These are phyloP conservation scores for Hymenoscyphus fraxineus DNA, from an alignment of 2,329 filamentous ascomycete genomes.

Conservation along the genomic window DNA sequence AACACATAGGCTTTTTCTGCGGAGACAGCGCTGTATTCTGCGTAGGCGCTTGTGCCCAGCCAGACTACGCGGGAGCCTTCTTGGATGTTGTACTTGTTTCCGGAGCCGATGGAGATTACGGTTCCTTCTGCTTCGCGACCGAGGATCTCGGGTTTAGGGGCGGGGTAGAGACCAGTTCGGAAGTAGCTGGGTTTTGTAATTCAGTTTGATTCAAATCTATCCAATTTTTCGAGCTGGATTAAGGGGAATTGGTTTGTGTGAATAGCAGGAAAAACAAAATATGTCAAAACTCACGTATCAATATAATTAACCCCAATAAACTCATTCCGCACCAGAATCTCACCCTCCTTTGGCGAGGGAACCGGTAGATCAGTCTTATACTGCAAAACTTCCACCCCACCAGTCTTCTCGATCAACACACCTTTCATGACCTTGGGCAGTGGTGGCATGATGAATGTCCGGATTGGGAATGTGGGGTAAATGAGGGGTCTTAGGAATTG, in stretches of 20 bases:
- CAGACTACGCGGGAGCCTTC: slow-evolving; percentile 70
- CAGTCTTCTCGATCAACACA: slow-evolving; percentile 67
- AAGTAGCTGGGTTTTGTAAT: slow-evolving; percentile 58
- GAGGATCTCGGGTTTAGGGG: slow-evolving; percentile 68
- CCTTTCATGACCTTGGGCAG: slow-evolving; percentile 49
- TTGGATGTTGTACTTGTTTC: slow-evolving; percentile 48
- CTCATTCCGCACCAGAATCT: slow-evolving; percentile 77
- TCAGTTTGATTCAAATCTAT: not conserved
- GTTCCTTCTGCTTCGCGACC: slow-evolving; percentile 77
- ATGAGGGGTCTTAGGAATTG: not conserved
- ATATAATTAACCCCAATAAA: slow-evolving; percentile 84
- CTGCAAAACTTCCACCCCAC: slow-evolving; percentile 69
- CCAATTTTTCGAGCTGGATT: no score
- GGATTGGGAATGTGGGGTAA: slow-evolving; percentile 4
- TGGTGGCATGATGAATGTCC: slow-evolving; percentile 1
- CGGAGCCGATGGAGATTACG: slow-evolving; percentile 57
- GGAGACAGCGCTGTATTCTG: slow-evolving; percentile 53
- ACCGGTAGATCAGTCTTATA: slow-evolving; percentile 68
- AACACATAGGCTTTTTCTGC: slow-evolving; percentile 57
- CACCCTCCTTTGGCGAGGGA: slow-evolving; percentile 60
- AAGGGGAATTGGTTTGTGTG: not conserved
- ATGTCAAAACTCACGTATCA: slow-evolving; percentile 56
- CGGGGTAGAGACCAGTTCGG: slow-evolving; percentile 78
- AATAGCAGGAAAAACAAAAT: not conserved
- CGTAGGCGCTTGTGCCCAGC: slow-evolving; percentile 53